A percentile compares a stretch with the other conserved stretches of the same genome.
Conservation (phyloP, 306 rosid species). For the Cicer judaicum region DNA sequence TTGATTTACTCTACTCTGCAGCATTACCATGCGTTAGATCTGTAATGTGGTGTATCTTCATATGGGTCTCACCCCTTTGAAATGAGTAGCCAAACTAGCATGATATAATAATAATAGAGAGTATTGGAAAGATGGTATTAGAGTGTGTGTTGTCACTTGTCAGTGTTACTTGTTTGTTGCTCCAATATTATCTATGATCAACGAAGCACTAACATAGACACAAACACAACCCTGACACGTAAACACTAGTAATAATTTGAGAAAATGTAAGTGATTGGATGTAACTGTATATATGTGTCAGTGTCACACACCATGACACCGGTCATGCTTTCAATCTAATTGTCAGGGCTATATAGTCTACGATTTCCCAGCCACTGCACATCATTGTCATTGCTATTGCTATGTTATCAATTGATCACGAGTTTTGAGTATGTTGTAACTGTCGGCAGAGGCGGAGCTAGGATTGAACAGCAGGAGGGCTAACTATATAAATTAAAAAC, state of each 20-base stretch:
- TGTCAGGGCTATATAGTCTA: not conserved
- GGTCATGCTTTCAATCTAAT: not conserved
- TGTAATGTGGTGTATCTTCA: not conserved
- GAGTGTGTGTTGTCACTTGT: not conserved
- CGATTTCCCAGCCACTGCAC: not conserved
- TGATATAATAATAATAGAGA: not conserved
- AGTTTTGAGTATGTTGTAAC: no score
- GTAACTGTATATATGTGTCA: not conserved
- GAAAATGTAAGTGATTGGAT: not conserved
- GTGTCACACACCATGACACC: not conserved
- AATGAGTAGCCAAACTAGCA: not conserved
- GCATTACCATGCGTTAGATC: not conserved
- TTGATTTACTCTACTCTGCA: not conserved
- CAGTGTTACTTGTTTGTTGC: constrained; percentile 1
- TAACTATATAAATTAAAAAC: no score
- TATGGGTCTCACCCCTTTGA: not conserved
- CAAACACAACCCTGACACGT: not conserved
- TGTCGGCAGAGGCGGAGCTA: no score
- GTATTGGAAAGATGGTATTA: not conserved
- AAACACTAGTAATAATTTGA: not conserved
- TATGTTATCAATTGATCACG: no score
- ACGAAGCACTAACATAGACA: not conserved
- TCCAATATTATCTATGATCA: not conserved
- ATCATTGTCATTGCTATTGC: not conserved
- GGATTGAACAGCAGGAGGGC: no score